Evolutionary conservation across 768 basidiomycete genomes (phyloP).

Genomic region (Pleurotus tuber-regium): DNA sequence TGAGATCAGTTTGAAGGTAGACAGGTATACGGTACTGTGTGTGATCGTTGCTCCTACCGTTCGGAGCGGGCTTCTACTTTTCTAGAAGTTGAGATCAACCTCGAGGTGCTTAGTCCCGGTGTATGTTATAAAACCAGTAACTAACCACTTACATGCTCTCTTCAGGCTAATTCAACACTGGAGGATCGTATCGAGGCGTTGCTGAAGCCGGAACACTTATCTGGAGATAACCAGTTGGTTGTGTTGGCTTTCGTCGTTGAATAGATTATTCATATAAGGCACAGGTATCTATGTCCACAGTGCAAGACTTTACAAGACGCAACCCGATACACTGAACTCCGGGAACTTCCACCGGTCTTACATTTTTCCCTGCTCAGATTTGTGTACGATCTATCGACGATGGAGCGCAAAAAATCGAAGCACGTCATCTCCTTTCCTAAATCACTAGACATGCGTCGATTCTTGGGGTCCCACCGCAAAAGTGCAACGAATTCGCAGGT

Average conservation of each 20-base stretch:
- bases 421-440: constrained; percentile 76
- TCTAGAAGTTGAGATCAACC: constrained; percentile 84
- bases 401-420: constrained; percentile 88
- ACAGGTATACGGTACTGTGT: constrained; percentile 78
- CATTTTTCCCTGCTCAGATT: constrained; percentile 95
- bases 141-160: background rate
- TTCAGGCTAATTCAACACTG: constrained; percentile 69
- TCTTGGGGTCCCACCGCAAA: constrained; percentile 37
- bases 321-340: constrained; percentile 69
- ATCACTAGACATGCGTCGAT: constrained; percentile 68
- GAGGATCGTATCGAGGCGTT: constrained; percentile 69
- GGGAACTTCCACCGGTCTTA: constrained; percentile 77
- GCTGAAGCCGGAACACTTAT: constrained; percentile 68
- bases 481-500: constrained; percentile 10
- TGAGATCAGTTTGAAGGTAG: constrained; percentile 81
- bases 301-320: constrained; percentile 79
- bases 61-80: constrained; percentile 76
- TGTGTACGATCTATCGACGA: constrained; percentile 74
- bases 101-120: constrained; percentile 48
- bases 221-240: constrained; percentile 81
- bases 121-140: background rate
- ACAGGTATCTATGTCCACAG: constrained; percentile 75
- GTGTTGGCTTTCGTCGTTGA: background rate
- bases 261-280: constrained; percentile 1
- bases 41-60: constrained; percentile 58